Percentiles rank a stretch among this genome's conserved stretches.
Evolutionary conservation across 2,329 filamentous ascomycete genomes (phyloP).

Genomic region (Fragosphaeria purpurea): DNA sequence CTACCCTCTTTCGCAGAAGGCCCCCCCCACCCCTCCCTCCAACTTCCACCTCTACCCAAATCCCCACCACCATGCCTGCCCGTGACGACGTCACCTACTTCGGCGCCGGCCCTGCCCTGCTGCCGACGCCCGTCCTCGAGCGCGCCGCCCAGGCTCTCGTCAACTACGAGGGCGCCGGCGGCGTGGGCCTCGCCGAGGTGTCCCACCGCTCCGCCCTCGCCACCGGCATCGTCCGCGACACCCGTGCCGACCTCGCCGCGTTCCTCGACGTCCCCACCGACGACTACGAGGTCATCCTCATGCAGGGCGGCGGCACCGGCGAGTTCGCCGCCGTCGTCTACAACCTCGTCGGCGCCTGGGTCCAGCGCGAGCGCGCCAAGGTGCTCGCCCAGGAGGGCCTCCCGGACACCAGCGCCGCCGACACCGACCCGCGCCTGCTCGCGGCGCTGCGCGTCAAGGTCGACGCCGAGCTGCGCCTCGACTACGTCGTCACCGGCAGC

Average conservation of each 20-base stretch:
- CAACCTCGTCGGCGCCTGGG: constrained; percentile 77
- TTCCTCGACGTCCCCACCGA: constrained; percentile 65
- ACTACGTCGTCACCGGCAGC: constrained; percentile 83
- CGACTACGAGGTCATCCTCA: constrained; percentile 80
- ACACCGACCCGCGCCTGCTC: constrained; percentile 16
- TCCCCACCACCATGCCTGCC: constrained; percentile 9
- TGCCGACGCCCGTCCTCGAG: constrained; percentile 75
- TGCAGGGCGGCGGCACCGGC: constrained; percentile 78
- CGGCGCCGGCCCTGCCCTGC: constrained; percentile 77
- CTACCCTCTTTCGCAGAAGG: no score
- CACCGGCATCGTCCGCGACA: constrained; percentile 64
- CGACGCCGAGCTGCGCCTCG: constrained; percentile 62
- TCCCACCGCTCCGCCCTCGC: constrained; percentile 78
- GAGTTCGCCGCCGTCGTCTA: constrained; percentile 78
- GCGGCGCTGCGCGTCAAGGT: constrained; percentile 44
- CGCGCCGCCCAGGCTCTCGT: constrained; percentile 65
- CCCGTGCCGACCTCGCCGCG: constrained; percentile 61
- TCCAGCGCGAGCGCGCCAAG: constrained; percentile 56
- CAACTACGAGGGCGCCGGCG: constrained; percentile 73
- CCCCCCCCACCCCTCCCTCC: background rate
- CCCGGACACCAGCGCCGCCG: constrained; percentile 36
- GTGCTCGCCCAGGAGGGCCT: constrained; percentile 29
- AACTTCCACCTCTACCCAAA: background rate
- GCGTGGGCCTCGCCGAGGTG: constrained; percentile 80
- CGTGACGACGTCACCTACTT: constrained; percentile 37